A percentile compares a stretch with the other conserved stretches of the same genome.
Evolutionary conservation across 371 early-diverging fungal species (phyloP).

Genomic region (Saksenaea oblongispora): DNA sequence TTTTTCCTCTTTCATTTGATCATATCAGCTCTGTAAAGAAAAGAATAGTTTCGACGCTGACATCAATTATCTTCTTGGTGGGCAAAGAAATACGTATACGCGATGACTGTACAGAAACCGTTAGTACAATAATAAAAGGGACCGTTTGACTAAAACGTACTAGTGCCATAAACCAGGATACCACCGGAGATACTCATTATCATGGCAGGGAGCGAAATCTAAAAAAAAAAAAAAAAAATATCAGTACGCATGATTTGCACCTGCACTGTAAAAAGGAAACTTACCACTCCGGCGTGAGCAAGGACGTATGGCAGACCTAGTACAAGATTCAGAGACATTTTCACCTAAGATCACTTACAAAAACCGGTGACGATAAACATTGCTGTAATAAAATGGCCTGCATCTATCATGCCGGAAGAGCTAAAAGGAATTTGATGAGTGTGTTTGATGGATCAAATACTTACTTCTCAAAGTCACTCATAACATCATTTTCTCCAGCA

Average conservation of each 20-base stretch:
- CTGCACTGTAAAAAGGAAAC: constrained; percentile 3
- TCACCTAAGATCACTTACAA: constrained; percentile 49
- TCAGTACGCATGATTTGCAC: neutral
- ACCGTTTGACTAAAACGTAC: constrained; percentile 45
- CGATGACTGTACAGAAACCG: constrained; percentile 31
- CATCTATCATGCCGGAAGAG: constrained; percentile 72
- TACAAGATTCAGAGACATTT: neutral
- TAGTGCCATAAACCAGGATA: constrained; percentile 85
- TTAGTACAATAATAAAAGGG: neutral
- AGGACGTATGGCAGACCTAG: constrained; percentile 73
- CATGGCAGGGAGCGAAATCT: constrained; percentile 82
- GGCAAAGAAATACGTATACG: constrained; percentile 51
- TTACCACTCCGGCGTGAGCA: constrained; percentile 72
- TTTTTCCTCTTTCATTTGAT: neutral
- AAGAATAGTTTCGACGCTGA: neutral
- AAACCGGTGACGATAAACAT: constrained; percentile 92
- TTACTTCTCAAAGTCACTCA: constrained; percentile 73
- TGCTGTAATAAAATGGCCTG: constrained; percentile 92
- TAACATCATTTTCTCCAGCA: constrained; percentile 72
- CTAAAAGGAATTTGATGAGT: neutral
- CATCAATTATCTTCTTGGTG: constrained; percentile 39
- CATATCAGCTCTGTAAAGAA: neutral
- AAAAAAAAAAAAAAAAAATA: constrained; percentile 23
- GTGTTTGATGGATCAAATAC: neutral
- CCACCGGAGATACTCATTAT: constrained; percentile 87